Base-by-base conservation (phyloP, 805 yeast species). In the Nakazawaea wyomingensis region DNA sequence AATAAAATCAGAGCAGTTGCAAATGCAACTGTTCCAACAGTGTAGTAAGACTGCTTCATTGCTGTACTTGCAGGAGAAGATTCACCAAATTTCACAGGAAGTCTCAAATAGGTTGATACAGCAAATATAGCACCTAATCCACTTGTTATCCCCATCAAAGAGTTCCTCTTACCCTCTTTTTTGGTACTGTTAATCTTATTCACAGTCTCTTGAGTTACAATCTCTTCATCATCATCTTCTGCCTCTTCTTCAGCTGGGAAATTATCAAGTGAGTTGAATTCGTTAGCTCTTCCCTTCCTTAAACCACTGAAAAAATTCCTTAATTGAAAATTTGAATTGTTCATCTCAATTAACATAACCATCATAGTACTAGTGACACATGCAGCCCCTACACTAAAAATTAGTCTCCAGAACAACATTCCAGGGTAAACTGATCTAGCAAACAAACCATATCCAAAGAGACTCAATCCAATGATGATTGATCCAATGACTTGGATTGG, bases 61-160 rank as follows among this genome's bases (percentile, higher is more conserved):
- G 80, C 72, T 5, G 52, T 57, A 14, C 60, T 62, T 6, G 72
- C 71, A 14, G 78, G 71, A 11, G 53, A 44, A 9, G 53, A 48
- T 16, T 60, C 53, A 10, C 72, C 74, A 45, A 77, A 63, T 46
- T 59, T 64, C 1, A 74, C 69, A 0, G 88, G 87, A 17, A 82
- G 58, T 11, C 86, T 73, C 17, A 82, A 57, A 33, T 78, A 69
- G 32, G 70, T 58, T 1, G 73, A 54, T 1, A 80, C 86, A 0
- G 86, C 70, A 47, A 79, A 72, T 1, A 82, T 69, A 1, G 88
- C 89, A 38, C 89, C 89, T 14, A 77, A 54, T 0, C 88, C 88
- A 14, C 84, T 69, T 38, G 72, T 63, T 13, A 78, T 57, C 2
- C 90, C 90, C 34, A 82, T 69, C 18, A 80, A 54, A 0, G 87